Evolutionary conservation across 2,329 filamentous ascomycete genomes (phyloP), one percentile per base, ranked within the genome.

Genomic region (Exophiala sideris): DNA sequence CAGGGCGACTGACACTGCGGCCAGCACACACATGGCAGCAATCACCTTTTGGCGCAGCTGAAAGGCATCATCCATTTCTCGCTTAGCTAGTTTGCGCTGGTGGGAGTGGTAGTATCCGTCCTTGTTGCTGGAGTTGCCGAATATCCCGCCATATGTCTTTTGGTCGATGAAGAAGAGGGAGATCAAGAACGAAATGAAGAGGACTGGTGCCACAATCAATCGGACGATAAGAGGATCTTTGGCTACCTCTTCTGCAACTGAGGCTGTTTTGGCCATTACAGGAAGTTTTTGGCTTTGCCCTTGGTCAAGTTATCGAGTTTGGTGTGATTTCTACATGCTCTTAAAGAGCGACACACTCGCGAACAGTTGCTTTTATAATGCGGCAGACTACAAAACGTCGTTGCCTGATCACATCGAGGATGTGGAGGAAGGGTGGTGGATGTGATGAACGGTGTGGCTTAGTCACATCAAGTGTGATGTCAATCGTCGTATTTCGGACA

Each of bases 51-150:
- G 70, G 20, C 82, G 76, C 66, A 86, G 73, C 65, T 80, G 78
- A 59, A 88, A 83, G 2, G 85, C 85, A 64, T 87, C 83, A 2
- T 74, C 75, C 12, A 84, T 76, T 66, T 88, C 82, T 74, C 84
- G 73, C 65, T 72, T 79, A 64, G 85, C 77, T 49, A 88, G 72
- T 66, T 84, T 82, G 56, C 79, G 74, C 69, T 83, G 79, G 66
- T 81, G 79, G 59, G 73, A 77, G 67, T 80, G 79, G 58, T 81
- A 82, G 61, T 78, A 77, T 67, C 70, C 74, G 14, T 67, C 58
- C 18, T 66, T 67, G 48, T 67, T 64, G 5, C 62, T 54, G 46
- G 44, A 38, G 50, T 55, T 49, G 62, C 51, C n/a, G 54, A 69
- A 62, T 29, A 69, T 83, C 75, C 68, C 76, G 65, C 64, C 75